Conservation (phyloP, 2,329 filamentous ascomycete species). For the Calonectria hongkongensis region DNA sequence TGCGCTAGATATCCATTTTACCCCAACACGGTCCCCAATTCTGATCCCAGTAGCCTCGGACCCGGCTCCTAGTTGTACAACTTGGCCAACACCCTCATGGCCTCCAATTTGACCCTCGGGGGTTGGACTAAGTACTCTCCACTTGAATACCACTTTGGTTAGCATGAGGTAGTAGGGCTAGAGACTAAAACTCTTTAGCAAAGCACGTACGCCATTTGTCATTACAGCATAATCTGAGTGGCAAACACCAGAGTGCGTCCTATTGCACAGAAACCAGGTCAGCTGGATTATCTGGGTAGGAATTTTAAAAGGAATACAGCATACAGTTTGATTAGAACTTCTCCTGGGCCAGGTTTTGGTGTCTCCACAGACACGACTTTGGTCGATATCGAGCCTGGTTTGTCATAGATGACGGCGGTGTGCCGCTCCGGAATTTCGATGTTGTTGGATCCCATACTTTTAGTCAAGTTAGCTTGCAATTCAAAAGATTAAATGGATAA, state of each 20-base stretch:
- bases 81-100: slow-evolving; percentile 30
- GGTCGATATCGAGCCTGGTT: slow-evolving; percentile 28
- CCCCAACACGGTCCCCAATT: slow-evolving; percentile 16
- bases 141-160: not conserved
- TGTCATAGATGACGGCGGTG: slow-evolving; percentile 26
- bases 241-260: slow-evolving; percentile 28
- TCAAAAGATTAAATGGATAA: no score
- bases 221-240: slow-evolving; percentile 30
- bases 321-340: slow-evolving; percentile 19
- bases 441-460: not conserved
- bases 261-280: not conserved
- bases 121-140: slow-evolving; percentile 7
- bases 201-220: slow-evolving; percentile 17
- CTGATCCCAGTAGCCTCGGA: not conserved
- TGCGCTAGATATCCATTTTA: slow-evolving; percentile 13
- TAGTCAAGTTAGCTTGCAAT: no score
- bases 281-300: not conserved
- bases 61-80: slow-evolving; percentile 16
- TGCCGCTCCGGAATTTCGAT: slow-evolving; percentile 24
- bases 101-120: slow-evolving; percentile 32
- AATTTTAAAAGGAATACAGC: not conserved
- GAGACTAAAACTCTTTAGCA: not conserved
- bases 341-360: slow-evolving; percentile 28
- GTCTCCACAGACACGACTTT: slow-evolving; percentile 24
- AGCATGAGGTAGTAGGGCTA: not conserved